Conservation (phyloP, 1,284 basidiomycete species). For the Naganishia sp. region DNA sequence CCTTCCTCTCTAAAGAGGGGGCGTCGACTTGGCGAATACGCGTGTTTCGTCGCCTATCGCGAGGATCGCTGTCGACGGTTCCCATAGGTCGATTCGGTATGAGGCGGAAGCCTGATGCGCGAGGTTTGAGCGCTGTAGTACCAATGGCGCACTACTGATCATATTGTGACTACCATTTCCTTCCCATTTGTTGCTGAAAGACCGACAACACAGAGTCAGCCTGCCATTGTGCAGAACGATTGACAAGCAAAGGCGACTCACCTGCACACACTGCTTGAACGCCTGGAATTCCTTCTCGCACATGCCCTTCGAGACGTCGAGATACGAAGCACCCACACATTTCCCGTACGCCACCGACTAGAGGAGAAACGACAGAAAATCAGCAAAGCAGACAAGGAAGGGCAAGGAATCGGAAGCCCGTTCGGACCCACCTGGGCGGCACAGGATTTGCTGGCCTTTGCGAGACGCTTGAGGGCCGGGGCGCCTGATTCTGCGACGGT, state of each 20-base stretch:
- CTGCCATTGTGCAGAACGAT: background rate
- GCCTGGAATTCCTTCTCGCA: constrained; percentile 54
- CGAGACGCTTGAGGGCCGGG: constrained; percentile 46
- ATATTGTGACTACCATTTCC: constrained; percentile 15
- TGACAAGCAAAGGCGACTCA: constrained; percentile 35
- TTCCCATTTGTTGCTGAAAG: constrained; percentile 30
- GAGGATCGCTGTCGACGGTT: too few relatives aligned
- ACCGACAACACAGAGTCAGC: background rate
- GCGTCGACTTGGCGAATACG: too few relatives aligned
- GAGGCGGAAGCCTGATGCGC: too few relatives aligned
- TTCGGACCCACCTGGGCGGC: constrained; percentile 43
- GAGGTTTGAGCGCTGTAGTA: too few relatives aligned
- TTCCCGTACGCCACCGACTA: constrained; percentile 55
- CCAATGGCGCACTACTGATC: too few relatives aligned
- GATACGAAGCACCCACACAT: constrained; percentile 54
- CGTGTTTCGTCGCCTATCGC: too few relatives aligned
- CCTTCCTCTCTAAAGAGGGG: too few relatives aligned
- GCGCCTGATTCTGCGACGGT: constrained; percentile 21
- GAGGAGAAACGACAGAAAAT: constrained; percentile 18
- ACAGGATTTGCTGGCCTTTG: constrained; percentile 47
- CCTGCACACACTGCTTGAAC: constrained; percentile 56
- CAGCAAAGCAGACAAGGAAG: background rate
- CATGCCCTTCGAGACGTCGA: constrained; percentile 55
- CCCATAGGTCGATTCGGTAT: too few relatives aligned
- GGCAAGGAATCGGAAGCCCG: background rate